A percentile compares a stretch with the other conserved stretches of the same genome.
phyloP scores from a whole-genome alignment of 1,284 basidiomycete species.

The Apiotrichum veenhuisii region DNA sequence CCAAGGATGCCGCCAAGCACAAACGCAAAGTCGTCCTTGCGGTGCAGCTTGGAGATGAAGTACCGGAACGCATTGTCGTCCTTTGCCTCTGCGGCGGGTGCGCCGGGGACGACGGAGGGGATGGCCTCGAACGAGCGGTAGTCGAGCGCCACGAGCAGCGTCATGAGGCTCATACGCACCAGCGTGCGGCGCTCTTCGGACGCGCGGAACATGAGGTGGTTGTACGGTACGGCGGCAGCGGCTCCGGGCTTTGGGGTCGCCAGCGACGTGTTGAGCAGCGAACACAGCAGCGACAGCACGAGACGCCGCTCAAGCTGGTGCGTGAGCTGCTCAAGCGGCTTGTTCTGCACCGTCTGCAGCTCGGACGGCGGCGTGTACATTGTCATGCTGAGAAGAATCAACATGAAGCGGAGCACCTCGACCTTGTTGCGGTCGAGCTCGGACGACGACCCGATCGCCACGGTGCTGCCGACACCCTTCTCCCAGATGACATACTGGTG shows the following conservation, averaged over 20 bases:
- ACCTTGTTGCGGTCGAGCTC: slow-evolving; percentile 74
- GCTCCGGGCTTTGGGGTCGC: slow-evolving; percentile 56
- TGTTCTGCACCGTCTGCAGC: slow-evolving; percentile 65
- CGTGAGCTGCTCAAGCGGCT: slow-evolving; percentile 70
- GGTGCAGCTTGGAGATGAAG: slow-evolving; percentile 88
- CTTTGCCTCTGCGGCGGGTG: slow-evolving; percentile 24
- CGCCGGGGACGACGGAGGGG: slow-evolving; percentile 5
- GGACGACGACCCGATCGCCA: slow-evolving; percentile 63
- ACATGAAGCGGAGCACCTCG: slow-evolving; percentile 78
- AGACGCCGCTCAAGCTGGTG: slow-evolving; percentile 73
- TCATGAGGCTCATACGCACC: slow-evolving; percentile 67
- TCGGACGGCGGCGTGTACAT: slow-evolving; percentile 73
- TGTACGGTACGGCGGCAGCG: slow-evolving; percentile 64
- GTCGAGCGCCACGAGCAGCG: slow-evolving; percentile 71
- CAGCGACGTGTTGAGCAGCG: slow-evolving; percentile 81
- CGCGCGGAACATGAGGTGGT: slow-evolving; percentile 82
- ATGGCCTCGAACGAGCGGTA: slow-evolving; percentile 60
- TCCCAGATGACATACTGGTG: slow-evolving; percentile 63
- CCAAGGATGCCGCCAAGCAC: slow-evolving; percentile 67
- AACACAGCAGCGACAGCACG: slow-evolving; percentile 82
- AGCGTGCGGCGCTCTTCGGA: slow-evolving; percentile 67
- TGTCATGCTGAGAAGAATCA: slow-evolving; percentile 78
- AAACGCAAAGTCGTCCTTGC: slow-evolving; percentile 79
- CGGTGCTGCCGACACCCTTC: slow-evolving; percentile 79
- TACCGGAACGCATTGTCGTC: slow-evolving; percentile 84